Conservation (phyloP, 495 filamentous ascomycete species). For the Penicillium ochrochloron region DNA sequence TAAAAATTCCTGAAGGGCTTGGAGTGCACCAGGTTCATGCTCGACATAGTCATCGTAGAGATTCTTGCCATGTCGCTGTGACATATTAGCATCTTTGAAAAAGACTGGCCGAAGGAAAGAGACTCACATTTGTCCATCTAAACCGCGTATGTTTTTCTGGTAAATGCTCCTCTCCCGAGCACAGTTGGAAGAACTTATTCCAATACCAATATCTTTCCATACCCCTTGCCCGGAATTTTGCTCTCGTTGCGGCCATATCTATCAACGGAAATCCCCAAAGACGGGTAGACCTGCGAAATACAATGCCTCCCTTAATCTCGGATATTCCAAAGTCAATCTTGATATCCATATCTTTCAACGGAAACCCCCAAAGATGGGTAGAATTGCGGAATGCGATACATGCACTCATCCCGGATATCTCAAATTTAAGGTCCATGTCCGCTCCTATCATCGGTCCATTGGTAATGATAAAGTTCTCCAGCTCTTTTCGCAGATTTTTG, state of each 20-base stretch:
- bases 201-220: not conserved
- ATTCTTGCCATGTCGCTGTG: not conserved
- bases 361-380: not conserved
- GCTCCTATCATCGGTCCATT: not conserved
- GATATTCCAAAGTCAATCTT: not conserved
- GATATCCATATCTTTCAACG: not conserved
- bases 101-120: too few relatives aligned
- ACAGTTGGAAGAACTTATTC: not conserved
- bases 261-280: not conserved
- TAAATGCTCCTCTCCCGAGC: not conserved
- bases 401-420: not conserved
- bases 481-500: not conserved
- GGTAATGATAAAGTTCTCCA: not conserved
- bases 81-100: not conserved
- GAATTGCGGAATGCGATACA: not conserved
- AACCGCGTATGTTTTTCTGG: not conserved
- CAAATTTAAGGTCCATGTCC: not conserved
- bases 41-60: conserved; percentile 1
- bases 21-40: not conserved
- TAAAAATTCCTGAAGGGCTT: not conserved
- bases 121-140: not conserved
- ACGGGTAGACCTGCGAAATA: not conserved
- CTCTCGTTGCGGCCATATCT: not conserved
- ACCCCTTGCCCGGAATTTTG: not conserved
- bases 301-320: not conserved